These are phyloP conservation scores for Colletotrichum spinosum DNA, from an alignment of 2,329 filamentous ascomycete genomes.

Conservation along the genomic window DNA sequence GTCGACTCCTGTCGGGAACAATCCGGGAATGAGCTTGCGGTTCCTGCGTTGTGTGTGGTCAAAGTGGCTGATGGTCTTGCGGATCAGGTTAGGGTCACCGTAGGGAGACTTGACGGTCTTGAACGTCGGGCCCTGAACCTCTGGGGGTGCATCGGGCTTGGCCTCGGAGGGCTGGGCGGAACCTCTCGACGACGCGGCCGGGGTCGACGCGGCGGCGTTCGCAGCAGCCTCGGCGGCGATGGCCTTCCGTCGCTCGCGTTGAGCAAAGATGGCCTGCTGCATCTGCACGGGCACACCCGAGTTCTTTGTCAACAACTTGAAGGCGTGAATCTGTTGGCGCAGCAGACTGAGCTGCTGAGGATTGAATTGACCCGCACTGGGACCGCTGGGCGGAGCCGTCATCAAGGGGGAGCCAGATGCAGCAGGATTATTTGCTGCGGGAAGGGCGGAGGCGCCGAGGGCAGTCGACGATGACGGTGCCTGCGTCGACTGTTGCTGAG, in stretches of 20 bases:
- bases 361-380: constrained; percentile 68
- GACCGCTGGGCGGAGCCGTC: constrained; percentile 41
- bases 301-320: constrained; percentile 91
- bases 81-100: constrained; percentile 60
- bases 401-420: constrained; percentile 48
- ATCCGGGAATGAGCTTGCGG: constrained; percentile 84
- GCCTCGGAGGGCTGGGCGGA: constrained; percentile 50
- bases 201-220: constrained; percentile 48
- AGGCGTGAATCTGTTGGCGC: constrained; percentile 88
- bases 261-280: constrained; percentile 85
- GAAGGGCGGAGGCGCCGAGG: constrained; percentile 53
- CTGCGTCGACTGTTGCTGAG: constrained; percentile 53
- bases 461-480: constrained; percentile 46
- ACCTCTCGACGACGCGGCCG: constrained; percentile 40
- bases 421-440: constrained; percentile 44
- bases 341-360: constrained; percentile 83
- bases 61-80: constrained; percentile 77
- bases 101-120: constrained; percentile 83
- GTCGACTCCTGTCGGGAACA: constrained; percentile 91
- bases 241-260: constrained; percentile 74
- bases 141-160: constrained; percentile 48
- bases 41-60: constrained; percentile 82
- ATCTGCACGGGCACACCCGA: constrained; percentile 81
- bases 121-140: constrained; percentile 63
- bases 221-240: constrained; percentile 61